A percentile compares a stretch with the other conserved stretches of the same genome.
Conservation (phyloP, 106 monocot genomes). For the Dioscorea alata region DNA sequence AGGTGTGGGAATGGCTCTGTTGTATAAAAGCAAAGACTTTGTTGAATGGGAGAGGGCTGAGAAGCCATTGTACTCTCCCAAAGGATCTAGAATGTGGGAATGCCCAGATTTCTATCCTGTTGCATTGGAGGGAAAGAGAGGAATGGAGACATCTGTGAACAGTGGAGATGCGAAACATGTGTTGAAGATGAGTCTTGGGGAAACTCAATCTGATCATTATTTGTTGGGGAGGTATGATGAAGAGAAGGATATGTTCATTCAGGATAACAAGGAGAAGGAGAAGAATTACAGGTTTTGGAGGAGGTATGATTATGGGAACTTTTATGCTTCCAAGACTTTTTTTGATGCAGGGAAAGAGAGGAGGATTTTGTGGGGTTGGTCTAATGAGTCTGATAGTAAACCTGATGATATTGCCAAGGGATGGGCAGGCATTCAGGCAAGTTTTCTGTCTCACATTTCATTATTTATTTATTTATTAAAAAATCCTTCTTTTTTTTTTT, state of each 20-base stretch:
- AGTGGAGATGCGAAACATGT: slow-evolving; percentile 21
- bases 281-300: slow-evolving; percentile 41
- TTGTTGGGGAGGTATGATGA: slow-evolving; percentile 21
- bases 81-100: slow-evolving; percentile 36
- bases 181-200: slow-evolving; percentile 27
- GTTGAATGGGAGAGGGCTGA: slow-evolving; percentile 18
- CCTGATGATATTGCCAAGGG: slow-evolving; percentile 63
- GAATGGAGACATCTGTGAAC: slow-evolving; percentile 18
- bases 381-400: slow-evolving; percentile 56
- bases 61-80: slow-evolving; percentile 15
- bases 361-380: slow-evolving; percentile 75
- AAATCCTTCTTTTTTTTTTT: too few relatives aligned
- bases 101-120: slow-evolving; percentile 51
- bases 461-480: too few relatives aligned
- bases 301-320: slow-evolving; percentile 78
- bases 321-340: slow-evolving; percentile 84
- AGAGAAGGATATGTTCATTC: slow-evolving; percentile 32
- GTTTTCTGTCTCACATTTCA: too few relatives aligned
- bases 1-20: slow-evolving; percentile 10
- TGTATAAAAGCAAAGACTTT: slow-evolving; percentile 40
- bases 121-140: neutral
- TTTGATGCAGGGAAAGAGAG: slow-evolving; percentile 51
- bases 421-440: slow-evolving; percentile 86
- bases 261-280: slow-evolving; percentile 12
- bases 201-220: slow-evolving; percentile 16